Conservation (phyloP, 2,329 filamentous ascomycete species). For the Xylariaceae sp. region DNA sequence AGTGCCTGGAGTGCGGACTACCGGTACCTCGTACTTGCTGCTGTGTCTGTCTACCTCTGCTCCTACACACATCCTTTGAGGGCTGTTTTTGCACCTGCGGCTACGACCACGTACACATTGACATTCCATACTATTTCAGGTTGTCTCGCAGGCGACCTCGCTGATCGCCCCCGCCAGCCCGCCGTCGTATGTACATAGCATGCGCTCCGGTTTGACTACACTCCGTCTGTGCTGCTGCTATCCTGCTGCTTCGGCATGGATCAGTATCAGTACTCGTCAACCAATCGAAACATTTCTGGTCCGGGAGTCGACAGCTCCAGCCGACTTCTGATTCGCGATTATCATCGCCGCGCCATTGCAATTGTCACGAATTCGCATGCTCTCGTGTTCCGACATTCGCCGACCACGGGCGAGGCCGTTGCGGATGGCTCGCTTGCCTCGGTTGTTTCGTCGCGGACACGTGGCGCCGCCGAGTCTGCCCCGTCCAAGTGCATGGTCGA, state of each 20-base stretch:
- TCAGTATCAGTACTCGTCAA: slow-evolving; percentile 40
- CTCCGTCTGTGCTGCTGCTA: slow-evolving; percentile 21
- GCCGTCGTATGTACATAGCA: slow-evolving; percentile 20
- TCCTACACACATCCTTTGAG: no score
- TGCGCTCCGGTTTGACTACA: slow-evolving; percentile 24
- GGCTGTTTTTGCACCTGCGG: no score
- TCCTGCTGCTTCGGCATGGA: slow-evolving; percentile 43
- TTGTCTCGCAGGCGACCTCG: background rate
- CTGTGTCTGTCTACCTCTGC: no score
- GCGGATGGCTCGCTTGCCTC: slow-evolving; percentile 57
- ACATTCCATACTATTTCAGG: background rate
- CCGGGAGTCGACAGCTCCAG: slow-evolving; percentile 58
- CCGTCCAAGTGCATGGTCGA: slow-evolving; percentile 79
- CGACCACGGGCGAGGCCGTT: slow-evolving; percentile 56
- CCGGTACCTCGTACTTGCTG: no score
- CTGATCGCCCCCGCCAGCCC: background rate
- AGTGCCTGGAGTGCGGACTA: no score
- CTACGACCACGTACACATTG: no score
- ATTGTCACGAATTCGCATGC: slow-evolving; percentile 75
- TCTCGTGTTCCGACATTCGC: slow-evolving; percentile 77
- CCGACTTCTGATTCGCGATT: slow-evolving; percentile 79
- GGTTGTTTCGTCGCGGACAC: slow-evolving; percentile 43
- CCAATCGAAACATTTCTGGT: slow-evolving; percentile 43
- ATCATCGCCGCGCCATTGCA: slow-evolving; percentile 81
- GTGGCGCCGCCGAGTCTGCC: slow-evolving; percentile 41